phyloP scores from a whole-genome alignment of 2,329 filamentous ascomycete genomes.

The Colletotrichum salicis region DNA sequence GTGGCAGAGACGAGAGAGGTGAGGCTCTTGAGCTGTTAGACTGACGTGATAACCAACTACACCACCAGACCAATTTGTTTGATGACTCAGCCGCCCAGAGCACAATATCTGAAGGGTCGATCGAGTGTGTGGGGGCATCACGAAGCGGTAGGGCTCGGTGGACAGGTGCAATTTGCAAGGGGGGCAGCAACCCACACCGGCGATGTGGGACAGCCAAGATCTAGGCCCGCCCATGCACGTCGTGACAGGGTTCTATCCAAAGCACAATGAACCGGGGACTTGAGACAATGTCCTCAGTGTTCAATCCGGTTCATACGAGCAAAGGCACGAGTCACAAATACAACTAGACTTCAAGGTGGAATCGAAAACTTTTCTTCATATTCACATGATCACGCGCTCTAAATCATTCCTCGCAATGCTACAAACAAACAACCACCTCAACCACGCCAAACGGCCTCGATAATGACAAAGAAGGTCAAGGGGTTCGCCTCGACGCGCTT shows the following conservation, averaged over 20 bases:
- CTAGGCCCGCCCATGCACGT: not conserved
- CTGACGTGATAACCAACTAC: constrained; percentile 61
- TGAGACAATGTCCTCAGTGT: not conserved
- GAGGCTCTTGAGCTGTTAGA: constrained; percentile 48
- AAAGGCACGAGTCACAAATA: not conserved
- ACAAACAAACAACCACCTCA: not conserved
- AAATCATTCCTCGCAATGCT: not conserved
- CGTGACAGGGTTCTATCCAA: not conserved
- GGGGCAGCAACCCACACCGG: not conserved
- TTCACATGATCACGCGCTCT: not conserved
- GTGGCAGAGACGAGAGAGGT: not conserved
- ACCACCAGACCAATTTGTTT: constrained; percentile 38
- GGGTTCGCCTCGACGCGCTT: constrained; percentile 48
- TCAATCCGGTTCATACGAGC: not conserved
- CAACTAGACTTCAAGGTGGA: not conserved
- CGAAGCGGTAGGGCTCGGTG: constrained; percentile 9
- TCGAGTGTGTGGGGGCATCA: constrained; percentile 5
- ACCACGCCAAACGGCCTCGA: constrained; percentile 51
- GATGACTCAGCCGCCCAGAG: not conserved
- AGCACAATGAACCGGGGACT: not conserved
- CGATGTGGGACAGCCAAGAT: constrained; percentile 3
- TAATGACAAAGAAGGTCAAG: constrained; percentile 48
- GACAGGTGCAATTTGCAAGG: not conserved
- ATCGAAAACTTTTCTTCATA: not conserved
- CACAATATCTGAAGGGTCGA: not conserved